Evolutionary conservation across 768 basidiomycete species (phyloP), one percentile per base, ranked within the genome.

Genomic region (Chalciporus pseudorubinellus): DNA sequence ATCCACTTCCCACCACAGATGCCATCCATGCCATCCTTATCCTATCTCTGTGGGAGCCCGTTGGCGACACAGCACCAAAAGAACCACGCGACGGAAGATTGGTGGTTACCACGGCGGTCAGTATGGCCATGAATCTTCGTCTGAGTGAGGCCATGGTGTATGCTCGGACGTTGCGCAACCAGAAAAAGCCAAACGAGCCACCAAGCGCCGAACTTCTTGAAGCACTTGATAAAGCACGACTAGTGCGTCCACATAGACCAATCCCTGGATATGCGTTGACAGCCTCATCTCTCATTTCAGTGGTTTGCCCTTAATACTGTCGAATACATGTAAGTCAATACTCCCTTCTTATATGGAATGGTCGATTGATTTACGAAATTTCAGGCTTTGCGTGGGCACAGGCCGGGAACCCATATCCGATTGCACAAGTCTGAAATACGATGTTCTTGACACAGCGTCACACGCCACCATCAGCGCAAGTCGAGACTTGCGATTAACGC

Each of bases 111-210:
- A 67, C 67, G 2, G 78, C 78, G 12, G 70, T 78, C 22, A 74
- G 70, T 43, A 77, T 77, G 74, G 76, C 75, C 19, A 75, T 73
- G 60, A 76, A 74, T 55, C 57, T 79, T 44, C 71, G 69, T 22
- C 62, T 77, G 4, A 67, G 70, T 43, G 62, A 70, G 44, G 73
- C 71, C 8, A 70, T 73, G 51, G 56, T 65, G 19, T 65, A 70
- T 46, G 67, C 61, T 19, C 59, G 54, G 29, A 60, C 50, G 4
- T 62, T 76, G 39, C 62, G 69, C 20, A 58, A 54, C 31, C 59
- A 65, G 24, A 69, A 61, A 47, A 67, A 64, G 52, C 44, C 59
- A 4, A 58, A 60, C 18, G 61, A 70, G 3, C 56, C 61, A 4
- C 58, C 65, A 28, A 50, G 53, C 31, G 52, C 58, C 9, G 70